A percentile compares a stretch with the other conserved stretches of the same genome.
Conservation (phyloP, 192 early-diverging fungal species). For the Coemansia sp. region DNA sequence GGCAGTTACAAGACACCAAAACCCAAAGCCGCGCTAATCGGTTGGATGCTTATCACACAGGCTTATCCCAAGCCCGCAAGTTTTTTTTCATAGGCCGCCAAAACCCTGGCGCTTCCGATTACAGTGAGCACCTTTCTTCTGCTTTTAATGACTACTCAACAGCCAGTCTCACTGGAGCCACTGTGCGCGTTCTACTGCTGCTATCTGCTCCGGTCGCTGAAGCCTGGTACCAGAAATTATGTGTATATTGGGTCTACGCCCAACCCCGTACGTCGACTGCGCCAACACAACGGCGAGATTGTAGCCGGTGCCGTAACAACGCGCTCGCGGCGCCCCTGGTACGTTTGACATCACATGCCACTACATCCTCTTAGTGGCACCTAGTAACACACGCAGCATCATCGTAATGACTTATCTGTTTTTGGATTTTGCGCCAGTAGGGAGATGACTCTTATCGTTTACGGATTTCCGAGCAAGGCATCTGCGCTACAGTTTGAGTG, state of each 20-base stretch:
- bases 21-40: not conserved
- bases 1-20: not conserved
- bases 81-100: not conserved
- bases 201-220: slow-evolving; percentile 50
- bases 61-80: slow-evolving; percentile 1
- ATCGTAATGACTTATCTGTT: not conserved
- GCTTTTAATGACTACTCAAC: not conserved
- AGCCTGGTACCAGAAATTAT: slow-evolving; percentile 24
- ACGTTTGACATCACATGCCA: slow-evolving; percentile 1
- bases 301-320: slow-evolving; percentile 40
- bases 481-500: slow-evolving; percentile 52
- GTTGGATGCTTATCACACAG: not conserved
- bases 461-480: slow-evolving; percentile 48
- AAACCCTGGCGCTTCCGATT: not conserved
- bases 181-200: slow-evolving; percentile 47
- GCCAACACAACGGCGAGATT: slow-evolving; percentile 56
- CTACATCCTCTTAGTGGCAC: not conserved
- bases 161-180: not conserved
- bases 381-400: not conserved
- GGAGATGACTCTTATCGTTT: slow-evolving; percentile 48
- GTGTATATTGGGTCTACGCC: slow-evolving; percentile 55
- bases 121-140: not conserved
- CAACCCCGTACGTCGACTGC: slow-evolving; percentile 42
- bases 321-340: slow-evolving; percentile 40
- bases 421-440: slow-evolving; percentile 12